These are phyloP conservation scores for Coemansia sp. DNA, from an alignment of 192 early-diverging fungal species.

Conservation along the genomic window DNA sequence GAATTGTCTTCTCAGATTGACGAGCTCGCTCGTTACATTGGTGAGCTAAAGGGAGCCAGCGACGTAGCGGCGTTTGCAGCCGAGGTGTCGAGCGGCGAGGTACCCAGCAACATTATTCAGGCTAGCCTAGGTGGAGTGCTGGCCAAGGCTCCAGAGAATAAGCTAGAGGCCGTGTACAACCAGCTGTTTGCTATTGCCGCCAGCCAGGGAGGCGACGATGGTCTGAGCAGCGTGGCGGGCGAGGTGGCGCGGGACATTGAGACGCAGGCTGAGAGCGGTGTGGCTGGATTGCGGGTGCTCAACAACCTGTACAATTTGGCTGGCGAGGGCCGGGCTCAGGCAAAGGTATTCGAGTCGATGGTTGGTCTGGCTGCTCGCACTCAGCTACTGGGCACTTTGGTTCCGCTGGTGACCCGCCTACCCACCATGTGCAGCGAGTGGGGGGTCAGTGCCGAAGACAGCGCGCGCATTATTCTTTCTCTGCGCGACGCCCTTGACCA, in stretches of 20 bases:
- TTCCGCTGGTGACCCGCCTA: slow-evolving; percentile 32
- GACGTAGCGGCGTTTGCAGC: slow-evolving; percentile 47
- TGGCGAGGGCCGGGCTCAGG: slow-evolving; percentile 59
- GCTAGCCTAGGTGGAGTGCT: slow-evolving; percentile 57
- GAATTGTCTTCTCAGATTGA: slow-evolving; percentile 56
- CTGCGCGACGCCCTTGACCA: slow-evolving; percentile 30
- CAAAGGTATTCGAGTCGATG: slow-evolving; percentile 74
- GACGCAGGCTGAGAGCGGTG: slow-evolving; percentile 19
- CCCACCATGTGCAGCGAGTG: slow-evolving; percentile 30
- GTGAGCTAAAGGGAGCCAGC: slow-evolving; percentile 10
- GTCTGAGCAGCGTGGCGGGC: background rate
- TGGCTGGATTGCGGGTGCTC: slow-evolving; percentile 42
- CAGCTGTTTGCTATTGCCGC: slow-evolving; percentile 45
- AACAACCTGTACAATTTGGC: slow-evolving; percentile 87
- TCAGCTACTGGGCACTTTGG: slow-evolving; percentile 20
- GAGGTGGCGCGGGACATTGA: slow-evolving; percentile 23
- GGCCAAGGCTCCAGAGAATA: slow-evolving; percentile 22
- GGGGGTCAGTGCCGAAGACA: slow-evolving; percentile 54
- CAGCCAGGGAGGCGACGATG: background rate
- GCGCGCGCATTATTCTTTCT: slow-evolving; percentile 64
- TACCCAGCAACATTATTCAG: slow-evolving; percentile 26
- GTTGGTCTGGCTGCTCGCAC: slow-evolving; percentile 71
- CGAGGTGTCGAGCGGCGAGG: background rate
- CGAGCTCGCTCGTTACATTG: slow-evolving; percentile 73
- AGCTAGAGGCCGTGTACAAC: slow-evolving; percentile 46